Evolutionary conservation across 1,139 yeast species (phyloP).

Genomic region (Hemisphaericaspora xylofermentans): DNA sequence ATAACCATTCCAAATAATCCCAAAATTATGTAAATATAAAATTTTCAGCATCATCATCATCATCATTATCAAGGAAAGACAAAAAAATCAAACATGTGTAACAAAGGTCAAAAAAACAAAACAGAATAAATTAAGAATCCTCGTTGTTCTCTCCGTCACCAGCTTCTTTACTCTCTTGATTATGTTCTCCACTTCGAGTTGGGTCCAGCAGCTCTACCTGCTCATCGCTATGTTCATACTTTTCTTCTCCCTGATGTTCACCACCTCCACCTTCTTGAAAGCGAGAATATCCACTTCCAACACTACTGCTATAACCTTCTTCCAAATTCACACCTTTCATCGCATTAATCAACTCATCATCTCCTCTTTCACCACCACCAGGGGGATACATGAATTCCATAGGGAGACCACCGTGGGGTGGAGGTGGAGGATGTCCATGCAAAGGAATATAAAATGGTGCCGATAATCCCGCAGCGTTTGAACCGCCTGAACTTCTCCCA

Average conservation of each 20-base stretch:
- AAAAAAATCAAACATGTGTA: background rate
- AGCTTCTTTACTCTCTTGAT: background rate
- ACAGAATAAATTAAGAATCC: slow-evolving; percentile 1
- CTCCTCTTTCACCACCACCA: background rate
- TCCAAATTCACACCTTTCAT: slow-evolving; percentile 20
- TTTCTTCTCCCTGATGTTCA: slow-evolving; percentile 1
- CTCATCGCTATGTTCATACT: slow-evolving; percentile 1
- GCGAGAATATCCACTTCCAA: background rate
- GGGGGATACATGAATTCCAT: slow-evolving; percentile 6
- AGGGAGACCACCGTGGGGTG: background rate
- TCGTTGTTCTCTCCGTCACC: background rate
- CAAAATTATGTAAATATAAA: background rate
- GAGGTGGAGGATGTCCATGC: slow-evolving; percentile 4
- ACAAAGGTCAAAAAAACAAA: background rate
- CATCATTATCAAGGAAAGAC: background rate
- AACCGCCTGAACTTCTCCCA: background rate
- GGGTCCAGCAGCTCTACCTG: background rate
- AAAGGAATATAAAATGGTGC: slow-evolving; percentile 5
- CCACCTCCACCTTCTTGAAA: background rate
- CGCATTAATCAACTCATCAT: slow-evolving; percentile 18
- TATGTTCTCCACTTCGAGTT: slow-evolving; percentile 2
- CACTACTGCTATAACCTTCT: slow-evolving; percentile 4
- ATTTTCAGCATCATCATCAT: background rate
- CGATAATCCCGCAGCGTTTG: background rate
- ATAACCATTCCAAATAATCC: background rate